Evolutionary conservation across 306 rosid species (phyloP), one percentile per base, ranked within the genome.

Genomic region (Biancaea sappan): DNA sequence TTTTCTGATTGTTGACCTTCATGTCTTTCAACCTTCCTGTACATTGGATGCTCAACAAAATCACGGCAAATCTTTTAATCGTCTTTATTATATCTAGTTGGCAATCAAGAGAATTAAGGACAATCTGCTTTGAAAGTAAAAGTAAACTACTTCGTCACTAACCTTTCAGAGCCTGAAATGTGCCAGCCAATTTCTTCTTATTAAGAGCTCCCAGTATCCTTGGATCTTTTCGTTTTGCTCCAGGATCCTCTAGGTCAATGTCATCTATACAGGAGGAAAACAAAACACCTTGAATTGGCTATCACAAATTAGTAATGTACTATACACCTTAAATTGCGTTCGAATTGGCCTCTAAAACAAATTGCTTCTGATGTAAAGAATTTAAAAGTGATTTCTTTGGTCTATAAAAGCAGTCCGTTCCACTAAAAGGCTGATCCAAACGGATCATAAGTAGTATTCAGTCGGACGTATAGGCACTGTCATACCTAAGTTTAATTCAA

Each of bases 1-100:
- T 62, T 51, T 85, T 91, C 70, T 89, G 94, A 71, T 53, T 82
- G 82, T 85, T 85, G 25, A 75, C 67, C 74, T 88, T 88, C 84
- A 83, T 88, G 35, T 94, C 94, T 83, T 82, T 94, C 72, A 91
- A 71, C 78, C 78, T 94, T 76, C 98, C 98, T 91, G 91, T 46
- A 73, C 11, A 73, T 82, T 66, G 19, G 58, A 73, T 52, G 43
- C 57, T 52, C 62, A 70, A 58, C 16, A 25, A 53, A 69, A 70
- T 81, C 78, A 16, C 37, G 54, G 34, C 63, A 72, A 52, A 22
- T 46, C 18, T 57, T 44, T 26, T 50, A 22, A 43, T 41, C 65
- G 63, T 70, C 43, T 66, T 62, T 51, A 21, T 44, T 53, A 44
- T 26, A 29, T 61, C 35, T 22, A 46, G 24, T 58, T 41, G 61